These are phyloP conservation scores for Debaryomyces nepalensis DNA, from an alignment of 1,139 yeast genomes.

Conservation along the genomic window DNA sequence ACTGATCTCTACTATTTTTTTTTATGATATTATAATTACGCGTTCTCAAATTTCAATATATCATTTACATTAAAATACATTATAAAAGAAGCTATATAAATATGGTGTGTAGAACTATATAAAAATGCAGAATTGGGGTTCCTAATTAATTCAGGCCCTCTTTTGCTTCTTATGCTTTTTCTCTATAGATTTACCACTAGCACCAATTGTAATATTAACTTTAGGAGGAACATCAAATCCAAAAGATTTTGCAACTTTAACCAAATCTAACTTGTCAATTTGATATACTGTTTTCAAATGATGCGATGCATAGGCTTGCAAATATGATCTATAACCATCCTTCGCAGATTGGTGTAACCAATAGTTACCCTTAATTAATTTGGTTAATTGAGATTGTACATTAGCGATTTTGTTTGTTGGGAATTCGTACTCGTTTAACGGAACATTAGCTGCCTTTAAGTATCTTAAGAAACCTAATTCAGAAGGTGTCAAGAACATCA, in stretches of 20 bases:
- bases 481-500: constrained; percentile 92
- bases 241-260: constrained; percentile 92
- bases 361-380: constrained; percentile 87
- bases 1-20: neutral
- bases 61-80: constrained; percentile 13
- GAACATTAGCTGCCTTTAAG: constrained; percentile 95
- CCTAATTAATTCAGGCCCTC: constrained; percentile 30
- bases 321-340: constrained; percentile 94
- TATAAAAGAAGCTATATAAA: constrained; percentile 8
- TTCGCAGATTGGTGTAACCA: constrained; percentile 95
- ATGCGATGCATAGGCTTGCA: constrained; percentile 97
- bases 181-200: constrained; percentile 72
- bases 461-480: constrained; percentile 95
- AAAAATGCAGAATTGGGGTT: constrained; percentile 10
- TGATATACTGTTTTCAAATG: constrained; percentile 94
- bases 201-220: constrained; percentile 94
- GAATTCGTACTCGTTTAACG: constrained; percentile 94
- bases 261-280: constrained; percentile 90
- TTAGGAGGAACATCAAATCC: constrained; percentile 97
- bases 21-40: constrained; percentile 5
- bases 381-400: constrained; percentile 90
- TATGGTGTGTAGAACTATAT: constrained; percentile 10
- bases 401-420: constrained; percentile 93
- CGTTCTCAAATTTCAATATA: constrained; percentile 6
- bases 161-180: constrained; percentile 56